Evolutionary conservation across 441 rosid species (phyloP).

Genomic region (Hypseocharis bilobata): DNA sequence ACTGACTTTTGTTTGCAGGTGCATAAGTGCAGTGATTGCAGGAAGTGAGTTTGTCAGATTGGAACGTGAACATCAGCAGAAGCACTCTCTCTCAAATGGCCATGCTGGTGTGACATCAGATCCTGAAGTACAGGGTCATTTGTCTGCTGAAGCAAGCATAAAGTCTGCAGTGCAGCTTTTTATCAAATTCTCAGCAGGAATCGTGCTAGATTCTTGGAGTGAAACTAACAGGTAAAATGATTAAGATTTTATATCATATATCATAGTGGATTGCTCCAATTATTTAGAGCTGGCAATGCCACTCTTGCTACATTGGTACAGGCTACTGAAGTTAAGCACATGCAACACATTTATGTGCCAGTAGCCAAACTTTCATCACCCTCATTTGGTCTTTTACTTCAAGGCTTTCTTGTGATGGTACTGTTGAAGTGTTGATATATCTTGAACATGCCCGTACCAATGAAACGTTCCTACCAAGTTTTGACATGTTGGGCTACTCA

Average conservation of each 20-base stretch:
- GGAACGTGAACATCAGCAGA: conserved; percentile 79
- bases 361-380: too few species aligned
- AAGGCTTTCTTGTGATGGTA: too few species aligned
- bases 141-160: conserved; percentile 81
- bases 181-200: conserved; percentile 75
- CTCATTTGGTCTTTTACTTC: too few species aligned
- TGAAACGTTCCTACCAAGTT: too few species aligned
- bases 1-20: conserved; percentile 41
- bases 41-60: conserved; percentile 80
- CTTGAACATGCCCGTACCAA: too few species aligned
- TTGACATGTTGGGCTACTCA: too few species aligned
- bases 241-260: neutral
- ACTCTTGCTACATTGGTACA: neutral
- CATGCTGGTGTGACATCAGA: conserved; percentile 51
- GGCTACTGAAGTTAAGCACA: neutral
- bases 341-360: too few species aligned
- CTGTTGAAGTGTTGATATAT: too few species aligned
- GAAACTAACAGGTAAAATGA: conserved; percentile 68
- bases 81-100: conserved; percentile 60
- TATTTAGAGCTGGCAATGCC: neutral
- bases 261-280: neutral
- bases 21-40: conserved; percentile 80
- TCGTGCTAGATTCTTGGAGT: conserved; percentile 75
- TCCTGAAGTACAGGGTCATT: conserved; percentile 54
- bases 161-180: conserved; percentile 88